A percentile compares a stretch with the other conserved stretches of the same genome.
Evolutionary conservation across 495 filamentous ascomycete species (phyloP).

Genomic region (Daldinia concentrica): DNA sequence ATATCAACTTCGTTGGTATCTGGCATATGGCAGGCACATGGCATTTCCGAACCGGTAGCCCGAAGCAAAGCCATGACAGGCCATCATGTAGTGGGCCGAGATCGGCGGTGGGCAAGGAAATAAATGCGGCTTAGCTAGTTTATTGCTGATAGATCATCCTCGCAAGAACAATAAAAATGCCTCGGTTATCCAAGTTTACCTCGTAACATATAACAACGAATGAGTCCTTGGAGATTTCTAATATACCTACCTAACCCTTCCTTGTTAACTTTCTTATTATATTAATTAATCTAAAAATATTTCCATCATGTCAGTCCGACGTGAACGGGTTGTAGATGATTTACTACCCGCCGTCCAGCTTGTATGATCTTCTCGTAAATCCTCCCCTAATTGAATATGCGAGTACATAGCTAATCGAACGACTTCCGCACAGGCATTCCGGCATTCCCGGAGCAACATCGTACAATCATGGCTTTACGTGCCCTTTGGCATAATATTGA

Average conservation of each 20-base stretch:
- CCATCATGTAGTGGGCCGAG: slow-evolving; percentile 14
- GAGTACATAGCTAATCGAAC: neutral
- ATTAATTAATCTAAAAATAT: neutral
- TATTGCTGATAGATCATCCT: slow-evolving; percentile 2
- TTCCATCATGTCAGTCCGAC: neutral
- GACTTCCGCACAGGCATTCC: slow-evolving; percentile 22
- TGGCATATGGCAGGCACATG: neutral
- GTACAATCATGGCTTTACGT: slow-evolving; percentile 60
- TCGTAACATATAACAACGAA: neutral
- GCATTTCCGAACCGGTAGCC: slow-evolving; percentile 9
- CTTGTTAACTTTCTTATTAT: neutral
- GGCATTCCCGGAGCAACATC: slow-evolving; percentile 39
- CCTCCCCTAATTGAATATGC: neutral
- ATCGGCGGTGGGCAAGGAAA: slow-evolving; percentile 23
- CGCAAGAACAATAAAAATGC: slow-evolving; percentile 15
- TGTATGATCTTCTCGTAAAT: slow-evolving; percentile 14
- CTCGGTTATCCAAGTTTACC: slow-evolving; percentile 3
- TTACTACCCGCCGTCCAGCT: slow-evolving; percentile 29
- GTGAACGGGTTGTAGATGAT: slow-evolving; percentile 1
- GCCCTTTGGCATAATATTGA: slow-evolving; percentile 56
- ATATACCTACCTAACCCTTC: too few species aligned
- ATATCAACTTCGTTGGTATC: neutral
- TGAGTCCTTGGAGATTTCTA: neutral
- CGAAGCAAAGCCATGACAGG: neutral
- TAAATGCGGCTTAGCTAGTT: slow-evolving; percentile 8